These are phyloP conservation scores for Hymenoscyphus linearis DNA, from an alignment of 2,329 filamentous ascomycete species.

Conservation along the genomic window DNA sequence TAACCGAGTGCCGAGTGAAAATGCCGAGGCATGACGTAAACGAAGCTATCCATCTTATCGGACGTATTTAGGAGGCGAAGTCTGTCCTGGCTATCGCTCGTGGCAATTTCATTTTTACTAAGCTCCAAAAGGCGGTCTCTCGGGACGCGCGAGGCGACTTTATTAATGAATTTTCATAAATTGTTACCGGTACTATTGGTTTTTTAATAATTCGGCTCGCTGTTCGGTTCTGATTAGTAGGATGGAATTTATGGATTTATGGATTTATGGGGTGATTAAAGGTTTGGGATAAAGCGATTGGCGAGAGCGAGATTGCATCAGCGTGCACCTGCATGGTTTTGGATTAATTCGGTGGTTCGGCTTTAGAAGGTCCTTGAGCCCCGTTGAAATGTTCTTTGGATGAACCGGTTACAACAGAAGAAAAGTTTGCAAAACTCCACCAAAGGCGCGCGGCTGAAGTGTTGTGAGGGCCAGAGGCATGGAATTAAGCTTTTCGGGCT, in stretches of 20 bases:
- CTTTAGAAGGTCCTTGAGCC: not conserved
- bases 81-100: no score
- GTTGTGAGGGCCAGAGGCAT: not conserved
- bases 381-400: not conserved
- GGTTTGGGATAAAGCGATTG: not conserved
- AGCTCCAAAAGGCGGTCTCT: not conserved
- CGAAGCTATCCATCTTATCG: not conserved
- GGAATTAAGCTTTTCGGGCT: not conserved
- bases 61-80: not conserved
- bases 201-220: not conserved
- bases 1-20: not conserved
- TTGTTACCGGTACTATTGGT: not conserved
- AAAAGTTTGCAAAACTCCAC: not conserved
- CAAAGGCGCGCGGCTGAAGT: not conserved
- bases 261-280: no score
- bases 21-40: not conserved
- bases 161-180: not conserved
- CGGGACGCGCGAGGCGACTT: not conserved
- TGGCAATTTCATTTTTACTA: not conserved
- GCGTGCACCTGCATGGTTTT: not conserved
- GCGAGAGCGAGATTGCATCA: not conserved
- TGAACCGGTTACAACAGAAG: no score
- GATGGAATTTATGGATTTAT: no score
- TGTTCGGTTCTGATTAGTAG: not conserved
- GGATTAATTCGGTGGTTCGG: not conserved